Percentiles rank a stretch among this genome's conserved stretches.
phyloP scores from a whole-genome alignment of 257 asterid genomes.

The Solanum chmielewskii region DNA sequence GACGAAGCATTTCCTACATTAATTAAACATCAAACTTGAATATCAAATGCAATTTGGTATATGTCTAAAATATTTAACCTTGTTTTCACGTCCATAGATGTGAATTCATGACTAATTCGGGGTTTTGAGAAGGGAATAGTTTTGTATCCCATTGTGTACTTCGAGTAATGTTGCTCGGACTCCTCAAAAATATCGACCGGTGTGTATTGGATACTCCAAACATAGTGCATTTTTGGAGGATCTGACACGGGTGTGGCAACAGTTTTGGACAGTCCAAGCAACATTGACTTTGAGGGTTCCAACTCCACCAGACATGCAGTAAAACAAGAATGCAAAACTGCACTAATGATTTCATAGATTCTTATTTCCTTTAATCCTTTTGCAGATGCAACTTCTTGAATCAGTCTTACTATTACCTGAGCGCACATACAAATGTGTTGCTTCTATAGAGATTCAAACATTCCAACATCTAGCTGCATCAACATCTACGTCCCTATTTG shows the following conservation, averaged over 20 bases:
- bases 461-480: background rate
- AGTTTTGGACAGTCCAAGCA: background rate
- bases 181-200: background rate
- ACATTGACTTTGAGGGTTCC: background rate
- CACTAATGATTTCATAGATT: background rate
- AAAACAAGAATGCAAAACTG: background rate
- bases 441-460: background rate
- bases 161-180: background rate
- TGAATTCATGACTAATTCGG: background rate
- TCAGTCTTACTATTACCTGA: background rate
- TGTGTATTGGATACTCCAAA: background rate
- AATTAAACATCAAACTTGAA: background rate
- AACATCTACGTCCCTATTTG: background rate
- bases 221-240: background rate
- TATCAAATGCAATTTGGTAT: background rate
- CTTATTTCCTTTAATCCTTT: background rate
- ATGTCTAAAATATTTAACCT: background rate
- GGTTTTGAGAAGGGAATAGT: background rate
- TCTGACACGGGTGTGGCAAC: background rate
- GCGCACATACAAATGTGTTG: background rate
- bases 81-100: background rate
- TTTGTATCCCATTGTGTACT: background rate
- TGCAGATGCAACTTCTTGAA: background rate
- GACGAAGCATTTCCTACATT: conserved; percentile 86
- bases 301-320: background rate